Evolutionary conservation across 495 filamentous ascomycete genomes (phyloP).

Genomic region (Penicillium antarcticum): DNA sequence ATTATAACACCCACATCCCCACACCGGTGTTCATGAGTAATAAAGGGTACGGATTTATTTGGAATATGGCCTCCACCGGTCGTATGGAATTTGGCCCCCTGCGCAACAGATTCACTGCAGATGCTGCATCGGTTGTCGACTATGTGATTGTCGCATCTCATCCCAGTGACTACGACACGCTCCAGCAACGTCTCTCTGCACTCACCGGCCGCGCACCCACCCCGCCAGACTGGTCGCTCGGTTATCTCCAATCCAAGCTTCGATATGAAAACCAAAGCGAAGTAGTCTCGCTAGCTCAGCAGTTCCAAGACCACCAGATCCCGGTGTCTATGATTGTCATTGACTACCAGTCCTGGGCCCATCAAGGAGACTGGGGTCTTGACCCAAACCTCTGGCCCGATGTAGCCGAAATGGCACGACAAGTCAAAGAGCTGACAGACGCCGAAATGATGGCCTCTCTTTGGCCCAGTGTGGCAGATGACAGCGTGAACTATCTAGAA

Average conservation of each 20-base stretch:
- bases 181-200: conserved; percentile 25
- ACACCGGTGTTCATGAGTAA: conserved; percentile 27
- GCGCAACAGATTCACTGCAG: conserved; percentile 21
- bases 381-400: conserved; percentile 26
- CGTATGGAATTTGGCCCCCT: conserved; percentile 27
- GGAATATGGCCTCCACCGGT: conserved; percentile 28
- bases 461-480: conserved; percentile 30
- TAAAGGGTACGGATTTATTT: conserved; percentile 27
- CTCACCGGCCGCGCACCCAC: conserved; percentile 24
- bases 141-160: conserved; percentile 21
- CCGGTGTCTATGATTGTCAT: conserved; percentile 32
- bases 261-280: conserved; percentile 32
- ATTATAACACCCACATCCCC: conserved; percentile 28
- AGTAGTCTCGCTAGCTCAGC: conserved; percentile 18
- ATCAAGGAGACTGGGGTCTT: conserved; percentile 32
- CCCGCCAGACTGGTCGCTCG: conserved; percentile 27
- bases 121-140: conserved; percentile 24
- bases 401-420: conserved; percentile 18
- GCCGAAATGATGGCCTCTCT: conserved; percentile 33
- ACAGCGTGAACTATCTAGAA: conserved; percentile 27
- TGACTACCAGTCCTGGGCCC: conserved; percentile 33
- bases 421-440: conserved; percentile 26
- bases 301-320: conserved; percentile 18
- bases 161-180: conserved; percentile 23
- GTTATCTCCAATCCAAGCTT: conserved; percentile 33